Base-by-base conservation (phyloP, 139 green algal species). In the Chlorella sp. region DNA sequence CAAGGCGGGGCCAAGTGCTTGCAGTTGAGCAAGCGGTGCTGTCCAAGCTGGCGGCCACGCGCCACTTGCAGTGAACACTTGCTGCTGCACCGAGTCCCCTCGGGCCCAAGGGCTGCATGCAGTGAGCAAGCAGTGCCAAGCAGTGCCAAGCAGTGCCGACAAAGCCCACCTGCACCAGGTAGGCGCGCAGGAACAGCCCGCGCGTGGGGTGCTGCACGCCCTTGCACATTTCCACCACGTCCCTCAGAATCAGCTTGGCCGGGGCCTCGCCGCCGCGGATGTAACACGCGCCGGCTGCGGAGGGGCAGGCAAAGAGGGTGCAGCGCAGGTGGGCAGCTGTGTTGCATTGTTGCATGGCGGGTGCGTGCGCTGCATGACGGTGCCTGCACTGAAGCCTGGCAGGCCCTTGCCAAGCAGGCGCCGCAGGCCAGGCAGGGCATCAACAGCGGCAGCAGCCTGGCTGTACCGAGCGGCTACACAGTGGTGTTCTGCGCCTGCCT, bases 201-300 rank as follows among this genome's bases (percentile, higher is more conserved):
- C 97, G 89, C 8, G 95, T 96, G 75, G 97, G 97, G 87, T 99
- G 97, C 90, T 99, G 97, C 86, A 99, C 96, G 19, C 97, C 97
- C 85, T 96, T 97, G 87, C 94, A 96, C 91, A 99, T 96, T 87
- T 99, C 97, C 64, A 96, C 95, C 74, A 99, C 88, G 87, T 99
- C 97, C n/a, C 93, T 94, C 70, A 99, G 91, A 28, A 98, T 92
- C 41, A 84, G 64, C 64, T 84, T 84, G 79, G 79, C 79, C 19
- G 79, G 79, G 32, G 79, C 79, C 79, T 64, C 79, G 43, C 40
- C 43, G 43, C 43, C 64, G 19, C 79, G 62, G n/a, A 84, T 76
- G 79, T 84, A 84, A 46, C 79, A 84, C 6, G 79, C 79, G 5
- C 79, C 79, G 28, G 54, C 81, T 83, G 77, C 77, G 40, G 20